Percentiles rank a stretch among this genome's conserved stretches.
Conservation (phyloP, 331 rosid genomes). For the Pyrus hybrid region DNA sequence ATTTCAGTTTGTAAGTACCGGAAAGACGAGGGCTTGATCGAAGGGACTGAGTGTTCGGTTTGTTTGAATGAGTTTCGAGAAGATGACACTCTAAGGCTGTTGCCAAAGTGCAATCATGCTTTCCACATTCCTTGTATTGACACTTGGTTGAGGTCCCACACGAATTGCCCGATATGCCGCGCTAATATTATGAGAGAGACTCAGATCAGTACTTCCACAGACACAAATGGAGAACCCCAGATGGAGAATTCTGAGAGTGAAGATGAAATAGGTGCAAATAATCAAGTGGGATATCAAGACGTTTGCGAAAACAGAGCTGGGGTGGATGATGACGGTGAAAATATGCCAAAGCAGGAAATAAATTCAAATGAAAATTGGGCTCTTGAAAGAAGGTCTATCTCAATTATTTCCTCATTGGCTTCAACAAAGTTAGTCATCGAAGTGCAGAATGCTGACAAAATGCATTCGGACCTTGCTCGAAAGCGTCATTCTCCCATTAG, state of each 20-base stretch:
- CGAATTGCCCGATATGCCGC: constrained; percentile 57
- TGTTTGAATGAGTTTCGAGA: constrained; percentile 68
- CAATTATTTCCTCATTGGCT: constrained; percentile 4
- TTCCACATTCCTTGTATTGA: constrained; percentile 52
- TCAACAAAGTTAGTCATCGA: background rate
- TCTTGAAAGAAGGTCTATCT: constrained; percentile 6
- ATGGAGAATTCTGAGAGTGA: constrained; percentile 6
- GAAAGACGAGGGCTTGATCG: constrained; percentile 53
- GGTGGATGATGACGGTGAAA: constrained; percentile 18
- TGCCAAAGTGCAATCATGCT: constrained; percentile 58
- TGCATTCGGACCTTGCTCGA: background rate
- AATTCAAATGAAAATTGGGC: background rate
- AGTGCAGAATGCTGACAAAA: background rate
- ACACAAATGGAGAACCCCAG: constrained; percentile 5
- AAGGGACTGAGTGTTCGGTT: constrained; percentile 77
- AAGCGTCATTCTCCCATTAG: constrained; percentile 8
- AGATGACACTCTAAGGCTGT: constrained; percentile 44
- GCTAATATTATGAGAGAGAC: constrained; percentile 24
- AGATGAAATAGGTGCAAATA: background rate
- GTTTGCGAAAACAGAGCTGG: constrained; percentile 1
- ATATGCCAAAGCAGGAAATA: background rate
- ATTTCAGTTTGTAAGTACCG: constrained; percentile 48
- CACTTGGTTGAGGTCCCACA: constrained; percentile 51
- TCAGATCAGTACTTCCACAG: background rate
- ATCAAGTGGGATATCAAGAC: background rate